A percentile compares a stretch with the other conserved stretches of the same genome.
phyloP scores from a whole-genome alignment of 2,329 filamentous ascomycete species.

The Mollisiaceae sp. region DNA sequence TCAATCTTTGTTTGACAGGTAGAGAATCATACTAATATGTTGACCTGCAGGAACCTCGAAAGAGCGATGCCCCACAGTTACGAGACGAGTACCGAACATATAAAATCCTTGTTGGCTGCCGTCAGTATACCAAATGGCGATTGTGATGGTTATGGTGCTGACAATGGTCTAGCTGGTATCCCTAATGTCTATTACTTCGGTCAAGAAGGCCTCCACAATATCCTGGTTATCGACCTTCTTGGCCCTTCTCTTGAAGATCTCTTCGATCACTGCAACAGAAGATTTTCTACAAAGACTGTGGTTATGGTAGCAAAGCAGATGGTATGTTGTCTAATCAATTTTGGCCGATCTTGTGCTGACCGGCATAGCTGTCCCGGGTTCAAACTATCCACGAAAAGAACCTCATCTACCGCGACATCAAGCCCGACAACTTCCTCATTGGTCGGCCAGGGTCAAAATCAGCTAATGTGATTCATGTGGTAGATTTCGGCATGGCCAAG shows the following conservation, averaged over 20 bases:
- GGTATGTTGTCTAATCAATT: conserved; percentile 55
- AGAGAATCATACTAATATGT: conserved; percentile 4
- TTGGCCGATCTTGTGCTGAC: conserved; percentile 23
- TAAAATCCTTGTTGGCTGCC: conserved; percentile 98
- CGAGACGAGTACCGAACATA: conserved; percentile 99
- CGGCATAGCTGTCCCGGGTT: conserved; percentile 78
- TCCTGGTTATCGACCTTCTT: conserved; percentile 95
- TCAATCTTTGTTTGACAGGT: conserved; percentile 39
- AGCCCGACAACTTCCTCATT: conserved; percentile 98
- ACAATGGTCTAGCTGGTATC: conserved; percentile 77
- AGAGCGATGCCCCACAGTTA: conserved; percentile 96
- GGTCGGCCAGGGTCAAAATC: conserved; percentile 89
- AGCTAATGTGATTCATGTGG: conserved; percentile 97
- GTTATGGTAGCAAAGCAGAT: conserved; percentile 99
- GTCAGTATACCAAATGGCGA: conserved; percentile 65
- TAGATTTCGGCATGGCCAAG: conserved; percentile 99
- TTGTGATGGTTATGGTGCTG: conserved; percentile 22
- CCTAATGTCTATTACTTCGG: conserved; percentile 99
- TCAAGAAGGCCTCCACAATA: conserved; percentile 98
- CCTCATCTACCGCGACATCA: conserved; percentile 98
- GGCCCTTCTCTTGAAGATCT: conserved; percentile 95
- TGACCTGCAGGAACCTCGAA: conserved; percentile 80
- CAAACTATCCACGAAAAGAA: conserved; percentile 98
- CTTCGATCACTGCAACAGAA: conserved; percentile 94
- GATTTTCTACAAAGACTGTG: conserved; percentile 96